A percentile compares a stretch with the other conserved stretches of the same genome.
These are phyloP conservation scores for Colletotrichum brevisporum DNA, from an alignment of 2,329 filamentous ascomycete species.

Conservation along the genomic window DNA sequence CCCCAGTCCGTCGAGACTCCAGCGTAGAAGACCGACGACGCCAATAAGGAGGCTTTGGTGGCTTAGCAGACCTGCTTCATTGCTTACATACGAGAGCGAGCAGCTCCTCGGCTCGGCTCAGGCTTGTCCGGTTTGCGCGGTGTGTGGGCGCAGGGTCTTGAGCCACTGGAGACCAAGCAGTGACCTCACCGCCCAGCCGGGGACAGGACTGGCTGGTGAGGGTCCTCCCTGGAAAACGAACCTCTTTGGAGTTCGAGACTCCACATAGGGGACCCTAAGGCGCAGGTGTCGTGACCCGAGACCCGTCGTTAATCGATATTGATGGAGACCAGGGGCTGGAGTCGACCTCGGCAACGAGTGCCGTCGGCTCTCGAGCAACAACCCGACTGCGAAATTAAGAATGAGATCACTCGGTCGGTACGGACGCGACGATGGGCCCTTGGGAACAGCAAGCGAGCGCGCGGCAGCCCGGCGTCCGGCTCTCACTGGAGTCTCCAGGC, in stretches of 20 bases:
- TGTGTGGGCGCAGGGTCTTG: neutral
- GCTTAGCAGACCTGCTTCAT: too few species aligned
- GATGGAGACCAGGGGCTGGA: neutral
- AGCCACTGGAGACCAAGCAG: conserved; percentile 14
- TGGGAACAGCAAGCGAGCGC: neutral
- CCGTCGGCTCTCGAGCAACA: conserved; percentile 15
- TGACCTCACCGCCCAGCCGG: conserved; percentile 21
- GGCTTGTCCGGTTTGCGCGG: neutral
- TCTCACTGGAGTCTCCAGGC: neutral
- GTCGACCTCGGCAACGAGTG: conserved; percentile 29
- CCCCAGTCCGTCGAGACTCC: neutral
- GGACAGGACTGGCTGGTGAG: conserved; percentile 2
- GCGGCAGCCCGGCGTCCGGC: neutral
- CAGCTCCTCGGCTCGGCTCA: neutral
- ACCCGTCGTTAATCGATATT: neutral
- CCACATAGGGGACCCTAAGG: conserved; percentile 18
- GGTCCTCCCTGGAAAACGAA: neutral
- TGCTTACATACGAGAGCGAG: neutral
- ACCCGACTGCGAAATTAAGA: conserved; percentile 22
- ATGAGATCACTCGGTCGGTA: conserved; percentile 28
- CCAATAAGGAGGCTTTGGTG: neutral
- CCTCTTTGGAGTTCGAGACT: neutral
- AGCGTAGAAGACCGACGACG: neutral
- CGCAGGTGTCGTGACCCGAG: neutral
- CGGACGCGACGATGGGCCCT: conserved; percentile 1